Evolutionary conservation across 2,329 filamentous ascomycete species (phyloP), one percentile per base, ranked within the genome.

Genomic region (Fusarium penzigii): DNA sequence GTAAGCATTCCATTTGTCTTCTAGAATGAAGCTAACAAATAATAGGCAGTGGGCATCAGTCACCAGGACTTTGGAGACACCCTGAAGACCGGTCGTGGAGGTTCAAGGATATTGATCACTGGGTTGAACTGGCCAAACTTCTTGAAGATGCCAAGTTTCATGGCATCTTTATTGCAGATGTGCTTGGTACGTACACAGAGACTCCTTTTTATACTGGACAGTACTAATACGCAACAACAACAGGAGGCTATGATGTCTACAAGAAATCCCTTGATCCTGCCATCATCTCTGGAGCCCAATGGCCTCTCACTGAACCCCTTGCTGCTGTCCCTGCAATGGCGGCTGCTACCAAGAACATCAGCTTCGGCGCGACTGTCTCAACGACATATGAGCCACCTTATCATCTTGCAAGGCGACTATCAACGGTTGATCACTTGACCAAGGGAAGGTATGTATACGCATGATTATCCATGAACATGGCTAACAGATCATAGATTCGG

Each of bases 311-410:
- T 25, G 86, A 89, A 65, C 87, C 86, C 0, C 65, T 89, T 2
- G 78, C 80, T 2, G 78, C 85, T 1, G 76, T 90, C 1, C 78
- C 86, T 2, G 86, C 86, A 1, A 88, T 90, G 85, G 86, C 86
- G 2, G 85, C 86, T 1, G 86, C 75, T 0, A 89, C 87, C 0
- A 79, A 85, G 62, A 87, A 77, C 54, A 80, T 90, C 29, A 84
- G 81, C 0, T 89, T 90, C 56, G 87, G 87, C 0, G 84, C 89
- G 6, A 90, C 87, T 0, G 81, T 86, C 2, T 82, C 83, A 2
- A 88, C 86, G 2, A 88, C 85, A 0, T 90, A 89, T 54, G 86
- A 90, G 63, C 81, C 85, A 62, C 87, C 87, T 0, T 90, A 87
- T 63, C 83, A 88, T 59, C 72, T 90, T 17, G 87, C 87, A 0